phyloP scores from a whole-genome alignment of 345 rosid species.

The Nasturtium officinale region DNA sequence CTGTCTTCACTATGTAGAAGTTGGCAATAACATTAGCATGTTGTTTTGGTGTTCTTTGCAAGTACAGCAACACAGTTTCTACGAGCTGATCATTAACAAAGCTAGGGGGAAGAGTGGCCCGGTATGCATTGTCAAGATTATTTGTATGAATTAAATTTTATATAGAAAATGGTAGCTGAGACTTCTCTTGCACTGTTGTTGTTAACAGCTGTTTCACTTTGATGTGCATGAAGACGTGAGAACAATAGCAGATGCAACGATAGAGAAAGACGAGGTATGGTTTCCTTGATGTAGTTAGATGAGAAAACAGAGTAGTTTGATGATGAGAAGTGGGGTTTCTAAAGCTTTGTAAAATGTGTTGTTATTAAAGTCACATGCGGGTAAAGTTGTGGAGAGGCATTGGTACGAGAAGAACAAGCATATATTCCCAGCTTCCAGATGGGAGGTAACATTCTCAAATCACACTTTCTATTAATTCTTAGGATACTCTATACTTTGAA shows the following conservation, averaged over 20 bases:
- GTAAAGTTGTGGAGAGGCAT: constrained; percentile 99
- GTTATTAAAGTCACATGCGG: constrained; percentile 82
- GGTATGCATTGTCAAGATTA: constrained; percentile 47
- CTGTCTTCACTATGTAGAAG: not conserved
- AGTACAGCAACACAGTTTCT: constrained; percentile 98
- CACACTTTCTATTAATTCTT: not conserved
- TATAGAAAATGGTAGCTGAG: constrained; percentile 2
- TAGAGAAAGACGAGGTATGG: constrained; percentile 93
- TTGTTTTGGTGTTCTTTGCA: constrained; percentile 23
- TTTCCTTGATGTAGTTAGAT: not conserved
- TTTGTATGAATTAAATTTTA: not conserved
- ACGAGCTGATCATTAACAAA: constrained; percentile 90
- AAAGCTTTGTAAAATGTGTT: constrained; percentile 11
- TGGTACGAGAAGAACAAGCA: constrained; percentile 99
- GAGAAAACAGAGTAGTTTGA: not conserved
- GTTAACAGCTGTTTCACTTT: constrained; percentile 88
- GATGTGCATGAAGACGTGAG: constrained; percentile 99
- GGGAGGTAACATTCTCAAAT: constrained; percentile 70
- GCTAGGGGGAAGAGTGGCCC: constrained; percentile 99
- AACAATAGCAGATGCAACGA: constrained; percentile 94
- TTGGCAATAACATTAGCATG: not conserved
- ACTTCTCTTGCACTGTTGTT: not conserved
- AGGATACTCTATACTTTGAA: not conserved
- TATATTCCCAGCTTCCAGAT: constrained; percentile 98
- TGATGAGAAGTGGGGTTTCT: not conserved